Base-by-base conservation (phyloP, 2,329 filamentous ascomycete species). In the Mycosphaerella sp. region DNA sequence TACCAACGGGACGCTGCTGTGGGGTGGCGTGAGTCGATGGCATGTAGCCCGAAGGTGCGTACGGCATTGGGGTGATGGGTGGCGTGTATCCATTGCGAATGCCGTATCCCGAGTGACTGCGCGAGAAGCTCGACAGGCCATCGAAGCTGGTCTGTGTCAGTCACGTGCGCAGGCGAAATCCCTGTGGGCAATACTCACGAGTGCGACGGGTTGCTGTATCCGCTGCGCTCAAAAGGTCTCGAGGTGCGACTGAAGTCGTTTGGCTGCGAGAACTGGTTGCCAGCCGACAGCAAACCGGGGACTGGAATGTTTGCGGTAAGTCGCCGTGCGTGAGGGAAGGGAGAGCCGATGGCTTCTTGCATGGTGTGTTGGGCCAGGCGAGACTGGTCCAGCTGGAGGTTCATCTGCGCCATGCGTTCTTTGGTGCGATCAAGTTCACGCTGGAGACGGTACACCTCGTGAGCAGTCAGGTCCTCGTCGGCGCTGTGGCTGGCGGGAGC, bases 381-480 rank as follows among this genome's bases (percentile, higher is more conserved):
- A 23, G 77, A 82, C 59, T 86, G 81, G 39, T 82, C 78, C 56
- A 89, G 77, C 72, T 89, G 84, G 51, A 87, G 79, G 54, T 87
- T 85, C 66, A 90, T 82, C 53, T 81, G 83, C 44, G 78, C 80
- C 64, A 91, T 87, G 64, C 84, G 80, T 67, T 77, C 83, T 56
- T 86, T 82, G 36, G 87, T 86, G 57, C 83, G 78, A 42, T 84
- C 84, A 48, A 92, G 79, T 70, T 90, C 82, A 49, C 83, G 72
- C 73, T 86, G 87, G 54, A 91, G 75, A 48, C 81, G 82, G 56
- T 82, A 72, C 29, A 90, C 72, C 67, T 89, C 85, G 31, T 82
- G 80, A 32, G 73, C 72, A 48, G 75, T 73, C 4, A 70, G 66
- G 17, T 58, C 59, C 31, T 59, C 57, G 23, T 65, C 59, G 46